Percentiles rank a stretch among this genome's conserved stretches.
phyloP scores from a whole-genome alignment of 116 monocot genomes.

The Phalaenopsis hybrid region DNA sequence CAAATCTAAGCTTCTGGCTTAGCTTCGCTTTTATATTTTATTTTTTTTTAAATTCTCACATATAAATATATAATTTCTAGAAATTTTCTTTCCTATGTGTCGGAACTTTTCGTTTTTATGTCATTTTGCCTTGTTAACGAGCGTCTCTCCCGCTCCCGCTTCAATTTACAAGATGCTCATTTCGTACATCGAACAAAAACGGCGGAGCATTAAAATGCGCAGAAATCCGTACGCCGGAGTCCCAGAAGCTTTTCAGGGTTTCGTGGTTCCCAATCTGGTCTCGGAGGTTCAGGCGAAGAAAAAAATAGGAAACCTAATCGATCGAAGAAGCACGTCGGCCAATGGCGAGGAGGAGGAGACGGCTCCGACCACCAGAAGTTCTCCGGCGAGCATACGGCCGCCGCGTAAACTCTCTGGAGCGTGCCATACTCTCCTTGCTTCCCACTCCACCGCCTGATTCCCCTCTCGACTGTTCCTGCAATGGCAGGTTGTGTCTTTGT shows the following conservation, averaged over 20 bases:
- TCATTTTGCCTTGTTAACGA: too few relatives aligned
- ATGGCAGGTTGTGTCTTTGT: slow-evolving; percentile 26
- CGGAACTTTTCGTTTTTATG: too few relatives aligned
- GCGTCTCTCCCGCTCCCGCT: background rate
- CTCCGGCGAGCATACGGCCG: slow-evolving; percentile 27
- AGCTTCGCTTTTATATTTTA: too few relatives aligned
- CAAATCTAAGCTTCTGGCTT: too few relatives aligned
- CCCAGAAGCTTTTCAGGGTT: background rate
- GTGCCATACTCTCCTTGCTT: slow-evolving; percentile 38
- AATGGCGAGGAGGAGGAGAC: slow-evolving; percentile 17
- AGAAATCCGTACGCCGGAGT: background rate
- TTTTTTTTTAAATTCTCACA: too few relatives aligned
- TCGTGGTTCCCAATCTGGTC: too few relatives aligned
- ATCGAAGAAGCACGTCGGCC: background rate
- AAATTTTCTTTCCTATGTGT: too few relatives aligned
- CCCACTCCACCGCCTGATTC: slow-evolving; percentile 19
- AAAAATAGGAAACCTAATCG: background rate
- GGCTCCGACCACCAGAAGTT: slow-evolving; percentile 20
- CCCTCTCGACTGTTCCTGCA: slow-evolving; percentile 24
- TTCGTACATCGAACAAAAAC: background rate
- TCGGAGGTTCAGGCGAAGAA: too few relatives aligned
- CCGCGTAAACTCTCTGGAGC: slow-evolving; percentile 29
- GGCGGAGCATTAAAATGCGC: background rate
- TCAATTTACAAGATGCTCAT: background rate
- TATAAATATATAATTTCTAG: too few relatives aligned